Percentiles rank a stretch among this genome's conserved stretches.
phyloP scores from a whole-genome alignment of 2,329 filamentous ascomycete genomes.

The Fusarium aywerte region DNA sequence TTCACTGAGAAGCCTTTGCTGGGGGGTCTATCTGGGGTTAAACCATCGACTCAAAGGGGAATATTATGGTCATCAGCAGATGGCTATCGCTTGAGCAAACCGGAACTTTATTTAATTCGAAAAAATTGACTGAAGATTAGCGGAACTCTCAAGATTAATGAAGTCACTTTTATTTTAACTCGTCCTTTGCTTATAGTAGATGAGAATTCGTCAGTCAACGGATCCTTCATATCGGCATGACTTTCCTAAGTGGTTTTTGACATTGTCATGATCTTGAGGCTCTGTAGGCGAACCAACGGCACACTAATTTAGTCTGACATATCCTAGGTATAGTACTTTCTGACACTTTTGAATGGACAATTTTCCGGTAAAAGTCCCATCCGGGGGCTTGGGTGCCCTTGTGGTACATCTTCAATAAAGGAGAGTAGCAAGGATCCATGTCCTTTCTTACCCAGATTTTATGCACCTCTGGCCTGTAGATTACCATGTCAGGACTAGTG shows the following conservation, averaged over 20 bases:
- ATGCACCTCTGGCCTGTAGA: slow-evolving; percentile 35
- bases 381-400: slow-evolving; percentile 6
- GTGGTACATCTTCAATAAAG: neutral
- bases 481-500: slow-evolving; percentile 35
- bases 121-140: neutral
- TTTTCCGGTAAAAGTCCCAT: slow-evolving; percentile 15
- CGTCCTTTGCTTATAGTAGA: neutral
- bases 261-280: neutral
- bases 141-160: neutral
- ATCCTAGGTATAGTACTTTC: neutral
- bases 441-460: slow-evolving; percentile 32
- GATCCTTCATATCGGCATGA: neutral
- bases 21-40: neutral
- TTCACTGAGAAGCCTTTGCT: neutral
- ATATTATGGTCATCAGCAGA: neutral
- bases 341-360: neutral
- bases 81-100: neutral
- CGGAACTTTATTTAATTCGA: neutral
- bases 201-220: neutral
- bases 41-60: neutral
- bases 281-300: neutral
- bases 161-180: neutral
- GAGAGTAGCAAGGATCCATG: slow-evolving; percentile 32
- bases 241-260: neutral
- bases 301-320: slow-evolving; percentile 3